These are phyloP conservation scores for Yamagishiella unicocca DNA, from an alignment of 139 green algal species.

Conservation along the genomic window DNA sequence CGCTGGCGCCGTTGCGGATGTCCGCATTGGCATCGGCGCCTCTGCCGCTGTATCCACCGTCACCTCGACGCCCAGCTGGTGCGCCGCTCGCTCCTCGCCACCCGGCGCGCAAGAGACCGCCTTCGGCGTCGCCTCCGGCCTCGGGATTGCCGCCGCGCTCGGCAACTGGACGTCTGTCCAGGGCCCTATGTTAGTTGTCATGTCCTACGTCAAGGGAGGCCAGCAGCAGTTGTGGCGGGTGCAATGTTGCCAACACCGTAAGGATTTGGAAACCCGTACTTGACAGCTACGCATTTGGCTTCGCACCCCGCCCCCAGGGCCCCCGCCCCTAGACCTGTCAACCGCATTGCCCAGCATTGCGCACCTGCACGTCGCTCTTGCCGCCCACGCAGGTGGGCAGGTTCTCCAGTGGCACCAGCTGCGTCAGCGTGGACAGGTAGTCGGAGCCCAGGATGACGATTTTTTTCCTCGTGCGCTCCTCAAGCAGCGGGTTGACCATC, in stretches of 20 bases:
- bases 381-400: constrained; percentile 36
- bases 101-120: no score
- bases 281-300: neutral
- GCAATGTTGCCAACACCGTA: neutral
- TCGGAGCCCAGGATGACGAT: constrained; percentile 48
- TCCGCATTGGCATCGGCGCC: neutral
- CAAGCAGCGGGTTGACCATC: constrained; percentile 69
- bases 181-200: constrained; percentile 3
- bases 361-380: constrained; percentile 12
- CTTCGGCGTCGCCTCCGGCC: neutral
- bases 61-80: neutral
- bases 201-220: constrained; percentile 1
- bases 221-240: neutral
- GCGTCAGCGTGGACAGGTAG: constrained; percentile 41
- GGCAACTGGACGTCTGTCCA: constrained; percentile 32
- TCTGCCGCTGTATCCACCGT: neutral
- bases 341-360: neutral
- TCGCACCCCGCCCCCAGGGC: neutral
- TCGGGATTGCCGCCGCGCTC: neutral
- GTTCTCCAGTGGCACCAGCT: constrained; percentile 33
- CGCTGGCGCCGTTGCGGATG: neutral
- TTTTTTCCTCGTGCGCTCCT: constrained; percentile 70
- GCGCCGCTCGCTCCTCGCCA: no score
- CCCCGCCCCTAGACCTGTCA: neutral
- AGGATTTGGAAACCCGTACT: neutral